Evolutionary conservation across 2,329 filamentous ascomycete species (phyloP), one percentile per base, ranked within the genome.

Genomic region (Tetracladium maxilliforme): DNA sequence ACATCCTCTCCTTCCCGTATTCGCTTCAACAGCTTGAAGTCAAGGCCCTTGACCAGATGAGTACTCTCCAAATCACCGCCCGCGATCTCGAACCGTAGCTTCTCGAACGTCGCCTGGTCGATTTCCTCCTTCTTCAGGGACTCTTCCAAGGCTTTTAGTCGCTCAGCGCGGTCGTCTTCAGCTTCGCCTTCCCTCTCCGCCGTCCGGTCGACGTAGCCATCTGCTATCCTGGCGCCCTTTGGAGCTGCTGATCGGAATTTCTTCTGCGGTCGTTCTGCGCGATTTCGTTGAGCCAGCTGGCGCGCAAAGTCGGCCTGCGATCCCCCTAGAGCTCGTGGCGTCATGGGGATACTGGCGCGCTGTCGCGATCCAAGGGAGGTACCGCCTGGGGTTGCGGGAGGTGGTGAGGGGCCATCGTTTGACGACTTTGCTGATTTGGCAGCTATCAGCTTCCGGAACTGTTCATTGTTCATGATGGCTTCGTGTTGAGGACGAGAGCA

Each of bases 401-500:
- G n/a, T 23, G 61, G 48, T 10, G 64, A 58, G 24, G 55, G 44
- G 33, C 56, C 62, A 58, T 65, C 41, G 21, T 8, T 8, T 14
- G 49, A 42, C 6, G 58, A 43, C 31, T 58, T 61, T 34, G 47
- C 37, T 30, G 54, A 35, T 19, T 46, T 36, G 6, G 51, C 45
- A 3, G 61, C 49, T 13, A 93, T 51, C 6, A 95, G 65, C 35
- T 78, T 77, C 27, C 90, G 77, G 43, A 98, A 98, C 42, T 94
- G 82, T 21, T 84, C 71, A 61, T 95, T 95, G 49, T 95, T 92
- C 90, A 98, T 95, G 30, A 14, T 40, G 27, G n/a, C n/a, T n/a
- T n/a, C n/a, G n/a, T n/a, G n/a, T n/a, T n/a, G n/a, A n/a, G n/a
- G n/a, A n/a, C n/a, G n/a, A n/a, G n/a, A n/a, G n/a, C n/a, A n/a